phyloP scores from a whole-genome alignment of 2,329 filamentous ascomycete genomes.

The Cytospora schulzeri region DNA sequence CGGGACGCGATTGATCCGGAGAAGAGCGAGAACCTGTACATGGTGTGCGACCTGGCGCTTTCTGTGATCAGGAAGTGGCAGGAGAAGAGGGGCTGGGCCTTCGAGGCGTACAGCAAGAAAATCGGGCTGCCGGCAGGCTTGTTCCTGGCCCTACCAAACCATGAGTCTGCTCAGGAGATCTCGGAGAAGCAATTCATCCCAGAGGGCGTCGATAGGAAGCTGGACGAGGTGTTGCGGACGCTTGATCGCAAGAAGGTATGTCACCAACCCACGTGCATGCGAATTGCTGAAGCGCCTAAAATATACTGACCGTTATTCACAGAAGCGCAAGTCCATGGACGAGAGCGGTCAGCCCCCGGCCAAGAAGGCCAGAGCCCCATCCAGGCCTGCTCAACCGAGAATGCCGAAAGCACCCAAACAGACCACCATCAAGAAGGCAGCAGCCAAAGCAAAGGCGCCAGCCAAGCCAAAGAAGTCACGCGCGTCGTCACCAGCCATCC shows the following conservation, averaged over 20 bases:
- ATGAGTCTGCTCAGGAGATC: slow-evolving; percentile 79
- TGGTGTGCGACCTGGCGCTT: slow-evolving; percentile 85
- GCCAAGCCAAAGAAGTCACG: slow-evolving; percentile 38
- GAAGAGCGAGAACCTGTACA: slow-evolving; percentile 75
- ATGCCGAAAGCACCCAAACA: slow-evolving; percentile 39
- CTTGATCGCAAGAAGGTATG: slow-evolving; percentile 74
- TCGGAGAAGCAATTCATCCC: slow-evolving; percentile 84
- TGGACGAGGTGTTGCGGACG: slow-evolving; percentile 68
- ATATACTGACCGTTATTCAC: slow-evolving; percentile 3
- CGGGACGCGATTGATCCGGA: slow-evolving; percentile 73
- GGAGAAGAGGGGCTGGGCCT: slow-evolving; percentile 80
- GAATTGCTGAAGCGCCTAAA: rapidly evolving
- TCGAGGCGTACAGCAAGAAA: slow-evolving; percentile 82
- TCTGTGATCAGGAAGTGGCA: slow-evolving; percentile 82
- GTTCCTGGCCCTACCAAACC: slow-evolving; percentile 74
- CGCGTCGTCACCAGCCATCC: slow-evolving; percentile 35
- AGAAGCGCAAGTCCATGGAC: slow-evolving; percentile 61
- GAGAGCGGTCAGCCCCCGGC: slow-evolving; percentile 51
- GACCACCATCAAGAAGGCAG: slow-evolving; percentile 31
- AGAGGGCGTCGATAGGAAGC: slow-evolving; percentile 71
- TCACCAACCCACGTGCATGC: background rate
- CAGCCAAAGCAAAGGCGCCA: slow-evolving; percentile 35
- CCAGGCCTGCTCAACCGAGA: slow-evolving; percentile 34
- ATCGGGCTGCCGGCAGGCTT: slow-evolving; percentile 78
- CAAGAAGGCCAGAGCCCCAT: slow-evolving; percentile 41